Evolutionary conservation across 192 early-diverging fungal species (phyloP).

Genomic region (Podila epigama): DNA sequence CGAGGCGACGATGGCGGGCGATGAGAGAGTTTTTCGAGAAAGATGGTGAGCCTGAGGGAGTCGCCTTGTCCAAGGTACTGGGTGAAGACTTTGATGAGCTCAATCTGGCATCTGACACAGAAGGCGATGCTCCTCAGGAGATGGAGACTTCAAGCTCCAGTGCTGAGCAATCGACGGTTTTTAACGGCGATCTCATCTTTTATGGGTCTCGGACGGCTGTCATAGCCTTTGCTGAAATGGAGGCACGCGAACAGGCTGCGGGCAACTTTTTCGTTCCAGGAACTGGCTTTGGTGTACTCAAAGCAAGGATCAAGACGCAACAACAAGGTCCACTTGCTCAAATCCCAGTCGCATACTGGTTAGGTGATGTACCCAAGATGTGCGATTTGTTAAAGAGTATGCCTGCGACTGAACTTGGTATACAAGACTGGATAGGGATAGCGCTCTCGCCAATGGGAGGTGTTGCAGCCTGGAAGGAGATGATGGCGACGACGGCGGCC

Average conservation of each 20-base stretch:
- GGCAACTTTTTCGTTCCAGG: slow-evolving; percentile 18
- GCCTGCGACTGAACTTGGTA: slow-evolving; percentile 15
- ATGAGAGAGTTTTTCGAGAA: slow-evolving; percentile 29
- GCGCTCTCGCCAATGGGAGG: slow-evolving; percentile 61
- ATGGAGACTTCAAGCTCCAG: background rate
- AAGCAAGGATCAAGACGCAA: background rate
- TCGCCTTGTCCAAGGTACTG: slow-evolving; percentile 2
- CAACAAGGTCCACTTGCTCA: slow-evolving; percentile 10
- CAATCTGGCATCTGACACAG: slow-evolving; percentile 12
- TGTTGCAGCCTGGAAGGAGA: slow-evolving; percentile 50
- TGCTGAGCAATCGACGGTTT: background rate
- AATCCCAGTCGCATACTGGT: slow-evolving; percentile 34
- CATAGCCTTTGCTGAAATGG: slow-evolving; percentile 39
- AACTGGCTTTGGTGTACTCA: slow-evolving; percentile 18
- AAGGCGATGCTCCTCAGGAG: slow-evolving; percentile 1
- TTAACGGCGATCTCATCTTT: slow-evolving; percentile 28
- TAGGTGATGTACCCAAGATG: slow-evolving; percentile 41
- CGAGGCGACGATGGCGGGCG: slow-evolving; percentile 12
- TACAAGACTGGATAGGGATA: slow-evolving; percentile 57
- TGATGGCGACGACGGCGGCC: slow-evolving; percentile 48
- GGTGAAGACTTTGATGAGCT: slow-evolving; percentile 30
- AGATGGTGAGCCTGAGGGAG: slow-evolving; percentile 18
- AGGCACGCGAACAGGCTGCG: slow-evolving; percentile 8
- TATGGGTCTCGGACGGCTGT: slow-evolving; percentile 39
- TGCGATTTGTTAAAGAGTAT: slow-evolving; percentile 12